These are phyloP conservation scores for Paramecium caudatum DNA, from an alignment of 73 alveolate species.

Conservation along the genomic window DNA sequence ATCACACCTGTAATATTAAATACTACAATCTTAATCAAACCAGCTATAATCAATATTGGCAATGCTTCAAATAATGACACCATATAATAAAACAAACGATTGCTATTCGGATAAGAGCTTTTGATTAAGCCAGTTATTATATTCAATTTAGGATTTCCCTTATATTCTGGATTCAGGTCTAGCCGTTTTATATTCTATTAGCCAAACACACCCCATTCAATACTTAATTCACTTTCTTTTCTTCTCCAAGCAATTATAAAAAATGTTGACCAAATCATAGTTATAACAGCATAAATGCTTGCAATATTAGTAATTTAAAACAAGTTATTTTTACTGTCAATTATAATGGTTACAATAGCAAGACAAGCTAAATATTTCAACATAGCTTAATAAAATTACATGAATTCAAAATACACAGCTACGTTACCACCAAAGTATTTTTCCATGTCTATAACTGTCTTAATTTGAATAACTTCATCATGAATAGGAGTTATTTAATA, in stretches of 20 bases:
- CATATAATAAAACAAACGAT: constrained; percentile 78
- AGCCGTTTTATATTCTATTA: constrained; percentile 77
- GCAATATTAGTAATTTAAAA: constrained; percentile 74
- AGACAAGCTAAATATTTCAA: constrained; percentile 77
- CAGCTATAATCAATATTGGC: constrained; percentile 77
- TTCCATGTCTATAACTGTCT: not conserved
- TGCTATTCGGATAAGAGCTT: constrained; percentile 77
- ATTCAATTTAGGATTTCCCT: constrained; percentile 80
- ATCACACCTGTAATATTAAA: constrained; percentile 81
- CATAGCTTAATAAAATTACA: constrained; percentile 79
- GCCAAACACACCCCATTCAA: constrained; percentile 81
- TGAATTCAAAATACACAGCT: constrained; percentile 84
- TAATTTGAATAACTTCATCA: not conserved
- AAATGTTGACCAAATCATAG: constrained; percentile 81
- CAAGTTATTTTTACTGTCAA: constrained; percentile 28
- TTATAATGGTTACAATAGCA: constrained; percentile 64
- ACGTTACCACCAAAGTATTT: constrained; percentile 83
- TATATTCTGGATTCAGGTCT: constrained; percentile 83
- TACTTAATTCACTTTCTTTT: constrained; percentile 79
- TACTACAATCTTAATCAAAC: constrained; percentile 78
- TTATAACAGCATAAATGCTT: constrained; percentile 80
- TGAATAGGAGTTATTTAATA: constrained; percentile 23
- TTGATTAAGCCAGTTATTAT: constrained; percentile 79
- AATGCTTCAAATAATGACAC: constrained; percentile 74
- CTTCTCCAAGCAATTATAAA: constrained; percentile 85